These are phyloP conservation scores for Prunus mira DNA, from an alignment of 306 rosid genomes.

Conservation along the genomic window DNA sequence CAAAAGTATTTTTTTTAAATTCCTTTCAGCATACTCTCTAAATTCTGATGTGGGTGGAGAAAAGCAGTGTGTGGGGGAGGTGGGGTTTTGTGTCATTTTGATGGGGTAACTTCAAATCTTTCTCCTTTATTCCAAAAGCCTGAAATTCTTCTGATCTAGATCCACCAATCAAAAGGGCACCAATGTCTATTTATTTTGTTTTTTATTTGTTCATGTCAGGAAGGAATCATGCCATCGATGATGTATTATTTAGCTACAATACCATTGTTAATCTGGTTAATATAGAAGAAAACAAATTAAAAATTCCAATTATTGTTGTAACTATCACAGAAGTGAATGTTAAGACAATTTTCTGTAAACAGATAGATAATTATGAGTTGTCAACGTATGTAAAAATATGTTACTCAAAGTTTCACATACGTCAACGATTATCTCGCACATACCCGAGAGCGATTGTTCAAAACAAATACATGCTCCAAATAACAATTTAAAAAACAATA, in stretches of 20 bases:
- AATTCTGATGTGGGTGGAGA: neutral
- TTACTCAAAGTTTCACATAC: neutral
- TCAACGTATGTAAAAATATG: neutral
- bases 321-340: no score
- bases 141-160: constrained; percentile 50
- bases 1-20: neutral
- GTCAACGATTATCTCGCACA: neutral
- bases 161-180: constrained; percentile 46
- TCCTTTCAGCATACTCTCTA: neutral
- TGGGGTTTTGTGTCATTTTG: constrained; percentile 1
- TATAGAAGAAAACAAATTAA: no score
- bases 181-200: neutral
- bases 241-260: neutral
- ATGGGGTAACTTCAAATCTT: constrained; percentile 6
- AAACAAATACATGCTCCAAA: no score
- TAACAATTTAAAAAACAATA: neutral
- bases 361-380: neutral
- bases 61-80: neutral
- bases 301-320: no score
- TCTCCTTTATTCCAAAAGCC: constrained; percentile 30
- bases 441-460: no score
- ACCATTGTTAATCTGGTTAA: neutral
- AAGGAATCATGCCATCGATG: constrained; percentile 17
- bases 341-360: no score
- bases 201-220: constrained; percentile 1